These are phyloP conservation scores for Pichia deserticola DNA, from an alignment of 805 yeast species.

Conservation along the genomic window DNA sequence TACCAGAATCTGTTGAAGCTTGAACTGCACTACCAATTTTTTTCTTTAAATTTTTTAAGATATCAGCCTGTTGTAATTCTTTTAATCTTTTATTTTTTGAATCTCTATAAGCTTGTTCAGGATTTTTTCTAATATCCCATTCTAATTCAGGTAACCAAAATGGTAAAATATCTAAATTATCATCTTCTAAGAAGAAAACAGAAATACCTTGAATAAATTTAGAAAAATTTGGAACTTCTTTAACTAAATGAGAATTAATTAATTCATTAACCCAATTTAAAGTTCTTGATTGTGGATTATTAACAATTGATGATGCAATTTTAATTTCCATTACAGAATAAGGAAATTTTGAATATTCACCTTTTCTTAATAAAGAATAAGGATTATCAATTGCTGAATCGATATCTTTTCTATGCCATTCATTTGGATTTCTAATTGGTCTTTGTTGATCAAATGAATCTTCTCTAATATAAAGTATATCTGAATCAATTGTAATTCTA, in stretches of 20 bases:
- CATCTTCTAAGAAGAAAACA: conserved; percentile 80
- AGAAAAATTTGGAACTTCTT: conserved; percentile 90
- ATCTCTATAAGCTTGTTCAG: conserved; percentile 70
- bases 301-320: conserved; percentile 33
- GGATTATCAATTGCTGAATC: conserved; percentile 72
- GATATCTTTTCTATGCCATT: conserved; percentile 90
- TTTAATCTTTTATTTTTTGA: conserved; percentile 47
- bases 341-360: conserved; percentile 80
- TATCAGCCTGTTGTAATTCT: conserved; percentile 34
- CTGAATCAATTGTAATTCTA: conserved; percentile 84
- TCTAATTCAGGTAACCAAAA: conserved; percentile 94
- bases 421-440: conserved; percentile 82
- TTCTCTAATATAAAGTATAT: conserved; percentile 80
- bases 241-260: conserved; percentile 74
- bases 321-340: conserved; percentile 85
- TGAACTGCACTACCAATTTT: conserved; percentile 36
- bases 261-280: conserved; percentile 79
- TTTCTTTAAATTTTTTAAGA: conserved; percentile 33
- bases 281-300: conserved; percentile 42
- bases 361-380: conserved; percentile 67
- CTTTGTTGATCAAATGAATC: conserved; percentile 77
- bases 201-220: conserved; percentile 93
- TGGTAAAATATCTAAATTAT: conserved; percentile 81
- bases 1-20: conserved; percentile 16
- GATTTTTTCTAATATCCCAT: conserved; percentile 65